Base-by-base conservation (phyloP, 495 filamentous ascomycete genomes). In the Zalerion maritima region DNA sequence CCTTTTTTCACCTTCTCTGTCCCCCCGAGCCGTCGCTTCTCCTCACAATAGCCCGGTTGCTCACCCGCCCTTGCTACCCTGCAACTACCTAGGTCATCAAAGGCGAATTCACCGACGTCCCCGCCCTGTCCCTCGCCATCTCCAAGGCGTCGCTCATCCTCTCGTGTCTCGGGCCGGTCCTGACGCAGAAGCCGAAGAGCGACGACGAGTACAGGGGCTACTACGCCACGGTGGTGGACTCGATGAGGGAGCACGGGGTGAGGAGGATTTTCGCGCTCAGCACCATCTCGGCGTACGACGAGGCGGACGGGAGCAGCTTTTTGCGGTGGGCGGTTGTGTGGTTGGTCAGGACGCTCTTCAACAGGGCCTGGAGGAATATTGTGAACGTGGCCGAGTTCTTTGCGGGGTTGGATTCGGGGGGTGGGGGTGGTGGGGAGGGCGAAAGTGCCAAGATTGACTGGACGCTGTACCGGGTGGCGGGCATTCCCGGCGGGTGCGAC, bases 151-250 rank as follows among this genome's bases (percentile, higher is more conserved):
- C 3, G 17, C 13, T 21, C 18, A 15, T 46, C 11, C 20, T 46
- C 31, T 46, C 42, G 9, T 32, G 41, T 20, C 35, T 46, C 11
- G 42, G 42, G 6, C 42, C 35, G 28, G 21, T n/a, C n/a, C n/a
- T n/a, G n/a, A n/a, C n/a, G n/a, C n/a, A n/a, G n/a, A n/a, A n/a
- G n/a, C n/a, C n/a, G n/a, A n/a, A n/a, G n/a, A n/a, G n/a, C n/a
- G n/a, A n/a, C n/a, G n/a, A n/a, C 2, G 16, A 18, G 18, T 39
- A 18, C 21, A 13, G 25, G 8, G 26, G 18, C 15, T 43, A 29
- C 34, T 45, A 45, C 31, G 4, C 25, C 1, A 18, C 26, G 5
- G 22, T 41, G 20, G 15, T 39, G 10, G 26, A 28, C 2, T 14
- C 29, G 3, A 45, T 45, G 42, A 25, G 32, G 6, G 15, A 37